phyloP scores from a whole-genome alignment of 805 yeast genomes.

The Wilhelminamyces savonicus region DNA sequence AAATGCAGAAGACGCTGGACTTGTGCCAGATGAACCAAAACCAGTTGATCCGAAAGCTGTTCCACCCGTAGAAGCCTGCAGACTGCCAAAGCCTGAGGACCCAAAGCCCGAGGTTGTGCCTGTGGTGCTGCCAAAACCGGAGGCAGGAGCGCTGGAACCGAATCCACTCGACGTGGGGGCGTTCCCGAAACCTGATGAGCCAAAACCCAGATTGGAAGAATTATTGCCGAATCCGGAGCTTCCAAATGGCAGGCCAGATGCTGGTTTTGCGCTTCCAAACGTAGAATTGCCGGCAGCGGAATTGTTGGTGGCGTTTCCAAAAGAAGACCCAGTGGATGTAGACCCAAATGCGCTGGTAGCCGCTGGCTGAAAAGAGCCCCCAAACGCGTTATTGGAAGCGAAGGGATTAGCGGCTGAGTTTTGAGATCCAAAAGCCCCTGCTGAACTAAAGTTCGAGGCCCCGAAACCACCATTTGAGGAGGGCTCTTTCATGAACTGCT shows the following conservation, averaged over 20 bases:
- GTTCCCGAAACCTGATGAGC: not conserved
- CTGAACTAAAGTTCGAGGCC: not conserved
- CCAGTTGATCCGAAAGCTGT: too few species aligned
- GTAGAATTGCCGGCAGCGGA: too few species aligned
- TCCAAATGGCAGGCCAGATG: not conserved
- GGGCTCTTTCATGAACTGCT: constrained; percentile 7
- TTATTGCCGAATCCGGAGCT: not conserved
- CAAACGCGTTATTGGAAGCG: not conserved
- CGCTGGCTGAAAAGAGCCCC: too few species aligned
- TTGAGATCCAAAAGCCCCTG: not conserved
- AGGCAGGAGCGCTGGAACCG: not conserved
- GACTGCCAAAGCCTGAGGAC: not conserved
- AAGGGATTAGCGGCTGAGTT: not conserved
- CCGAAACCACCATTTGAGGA: constrained; percentile 9
- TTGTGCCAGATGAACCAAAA: not conserved
- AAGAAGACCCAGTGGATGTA: not conserved
- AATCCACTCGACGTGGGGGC: not conserved
- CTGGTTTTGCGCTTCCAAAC: too few species aligned
- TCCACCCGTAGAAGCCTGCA: too few species aligned
- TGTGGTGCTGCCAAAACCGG: not conserved
- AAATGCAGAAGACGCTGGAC: not conserved
- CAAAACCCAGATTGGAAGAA: not conserved
- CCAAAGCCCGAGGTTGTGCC: not conserved
- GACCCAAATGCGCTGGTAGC: too few species aligned
- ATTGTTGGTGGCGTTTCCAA: not conserved